These are phyloP conservation scores for Epichloe amarillans DNA, from an alignment of 2,329 filamentous ascomycete species.

Conservation along the genomic window DNA sequence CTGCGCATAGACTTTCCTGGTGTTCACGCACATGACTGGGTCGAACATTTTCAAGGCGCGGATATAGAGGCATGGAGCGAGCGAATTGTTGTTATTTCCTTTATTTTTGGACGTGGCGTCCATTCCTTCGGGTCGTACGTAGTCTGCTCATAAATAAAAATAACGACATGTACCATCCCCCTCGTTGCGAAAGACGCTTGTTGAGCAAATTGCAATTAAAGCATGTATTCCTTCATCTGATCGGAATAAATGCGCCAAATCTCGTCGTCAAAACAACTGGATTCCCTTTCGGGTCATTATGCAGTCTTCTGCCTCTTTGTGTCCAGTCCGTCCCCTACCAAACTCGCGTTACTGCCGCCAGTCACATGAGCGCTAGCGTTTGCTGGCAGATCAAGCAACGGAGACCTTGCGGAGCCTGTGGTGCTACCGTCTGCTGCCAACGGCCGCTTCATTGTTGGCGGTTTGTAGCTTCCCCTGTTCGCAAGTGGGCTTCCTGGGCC, in stretches of 20 bases:
- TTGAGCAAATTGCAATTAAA: neutral
- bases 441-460: slow-evolving; percentile 45
- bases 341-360: neutral
- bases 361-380: slow-evolving; percentile 23
- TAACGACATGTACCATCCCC: neutral
- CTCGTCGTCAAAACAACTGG: neutral
- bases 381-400: slow-evolving; percentile 36
- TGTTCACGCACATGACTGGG: neutral
- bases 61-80: neutral
- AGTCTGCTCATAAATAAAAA: neutral
- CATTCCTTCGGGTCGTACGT: neutral
- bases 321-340: slow-evolving; percentile 23
- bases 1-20: neutral
- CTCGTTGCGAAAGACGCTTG: neutral
- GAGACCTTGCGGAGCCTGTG: slow-evolving; percentile 22
- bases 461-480: slow-evolving; percentile 45
- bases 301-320: slow-evolving; percentile 37
- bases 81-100: neutral
- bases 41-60: neutral
- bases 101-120: neutral
- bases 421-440: slow-evolving; percentile 17
- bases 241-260: slow-evolving; percentile 14
- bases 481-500: slow-evolving; percentile 40
- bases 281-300: neutral
- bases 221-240: neutral